Base-by-base conservation (phyloP, 352 stramenopile species). In the Phytopythium oedochilum region DNA sequence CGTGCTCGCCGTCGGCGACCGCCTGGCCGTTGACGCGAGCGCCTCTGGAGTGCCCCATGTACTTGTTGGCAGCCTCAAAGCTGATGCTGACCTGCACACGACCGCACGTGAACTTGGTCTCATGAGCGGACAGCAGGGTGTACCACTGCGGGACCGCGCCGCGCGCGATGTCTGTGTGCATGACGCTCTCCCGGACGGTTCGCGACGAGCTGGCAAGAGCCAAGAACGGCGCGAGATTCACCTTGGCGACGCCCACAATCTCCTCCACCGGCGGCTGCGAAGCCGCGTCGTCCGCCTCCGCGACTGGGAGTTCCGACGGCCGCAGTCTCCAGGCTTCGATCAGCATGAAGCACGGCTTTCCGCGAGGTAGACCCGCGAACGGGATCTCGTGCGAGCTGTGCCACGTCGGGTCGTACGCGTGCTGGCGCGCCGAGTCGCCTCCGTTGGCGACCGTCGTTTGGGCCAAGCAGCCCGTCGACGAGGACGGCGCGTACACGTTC, bases 121-220 rank as follows among this genome's bases (percentile, higher is more conserved):
- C 79, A 49, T 77, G 87, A 22, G 83, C 78, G 25, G 85, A 95
- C 46, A 95, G 48, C 22, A 95, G 49, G 20, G 82, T 92, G 62
- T 95, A 95, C 85, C 85, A 95, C 58, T 95, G 83, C 11, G 85
- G 83, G 32, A 93, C 78, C 39, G 81, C 82, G 7, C 83, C 86
- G 34, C 82, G 78, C 18, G 86, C 86, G 58, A 95, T 94, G 52
- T 95, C 83, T 0, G 71, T 82, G 66, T 95, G 78, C 35, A 95
- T 64, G 10, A 95, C 85, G 47, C 85, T 93, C 57, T 92, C 78
- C 15, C 83, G 76, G 32, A 92, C 86, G 0, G 80, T 89, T 35
- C 81, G 71, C n/a, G 81, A 92, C 10, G 82, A 83, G 57, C 80
- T 92, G 15, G 83, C 86, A 29, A 95, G 66, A 2, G 86, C 86